These are phyloP conservation scores for Fusarium papillatum DNA, from an alignment of 2,329 filamentous ascomycete genomes.

Conservation along the genomic window DNA sequence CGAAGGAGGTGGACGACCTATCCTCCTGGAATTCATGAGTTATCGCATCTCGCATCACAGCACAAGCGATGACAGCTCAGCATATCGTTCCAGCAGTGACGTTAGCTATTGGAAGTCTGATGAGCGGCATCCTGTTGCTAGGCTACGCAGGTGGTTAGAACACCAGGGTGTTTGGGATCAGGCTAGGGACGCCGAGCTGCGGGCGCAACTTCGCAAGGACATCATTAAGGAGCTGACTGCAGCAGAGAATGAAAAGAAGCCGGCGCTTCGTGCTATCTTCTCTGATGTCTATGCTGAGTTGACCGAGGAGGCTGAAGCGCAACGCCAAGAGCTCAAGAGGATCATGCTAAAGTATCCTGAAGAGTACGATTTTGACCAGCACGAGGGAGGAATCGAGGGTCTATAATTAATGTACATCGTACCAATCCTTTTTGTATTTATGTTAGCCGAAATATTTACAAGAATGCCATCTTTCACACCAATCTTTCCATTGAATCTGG, in stretches of 20 bases:
- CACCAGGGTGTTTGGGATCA: conserved; percentile 16
- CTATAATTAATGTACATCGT: neutral
- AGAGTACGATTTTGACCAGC: conserved; percentile 15
- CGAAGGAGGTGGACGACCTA: conserved; percentile 9
- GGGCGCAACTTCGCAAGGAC: conserved; percentile 7
- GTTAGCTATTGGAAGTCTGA: conserved; percentile 6
- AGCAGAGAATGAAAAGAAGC: conserved; percentile 21
- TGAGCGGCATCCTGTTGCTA: conserved; percentile 3
- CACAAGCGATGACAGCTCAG: conserved; percentile 26
- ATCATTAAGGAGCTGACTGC: conserved; percentile 7
- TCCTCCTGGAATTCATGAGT: conserved; percentile 28
- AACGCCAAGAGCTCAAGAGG: conserved; percentile 2
- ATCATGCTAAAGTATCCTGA: conserved; percentile 18
- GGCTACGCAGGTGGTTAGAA: conserved; percentile 12
- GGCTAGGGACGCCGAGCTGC: neutral
- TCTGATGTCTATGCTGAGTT: conserved; percentile 21
- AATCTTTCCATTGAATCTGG: too few relatives aligned
- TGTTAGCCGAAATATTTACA: too few relatives aligned
- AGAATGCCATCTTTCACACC: too few relatives aligned
- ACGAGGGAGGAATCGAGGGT: conserved; percentile 8
- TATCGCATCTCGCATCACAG: conserved; percentile 29
- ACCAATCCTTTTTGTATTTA: too few relatives aligned
- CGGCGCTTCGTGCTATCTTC: conserved; percentile 7
- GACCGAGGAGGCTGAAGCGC: conserved; percentile 10
- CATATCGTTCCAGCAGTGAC: conserved; percentile 12